Evolutionary conservation across 2,329 filamentous ascomycete genomes (phyloP).

Genomic region (Fusarium avenaceum): DNA sequence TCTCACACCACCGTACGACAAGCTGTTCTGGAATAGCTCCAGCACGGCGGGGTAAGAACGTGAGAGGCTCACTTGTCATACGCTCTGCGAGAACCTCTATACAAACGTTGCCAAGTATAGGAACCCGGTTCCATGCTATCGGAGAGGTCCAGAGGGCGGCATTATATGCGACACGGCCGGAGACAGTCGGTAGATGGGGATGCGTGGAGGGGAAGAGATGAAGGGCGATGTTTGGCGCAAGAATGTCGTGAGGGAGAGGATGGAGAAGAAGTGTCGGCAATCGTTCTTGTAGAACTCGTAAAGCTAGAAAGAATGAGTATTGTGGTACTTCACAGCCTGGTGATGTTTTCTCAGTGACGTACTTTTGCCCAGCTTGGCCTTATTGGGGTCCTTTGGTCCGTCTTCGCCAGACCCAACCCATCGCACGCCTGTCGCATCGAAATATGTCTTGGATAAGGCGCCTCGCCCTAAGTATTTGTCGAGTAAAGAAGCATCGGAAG

Average conservation of each 20-base stretch:
- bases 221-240: constrained; percentile 79
- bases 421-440: constrained; percentile 51
- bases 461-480: constrained; percentile 25
- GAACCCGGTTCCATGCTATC: constrained; percentile 93
- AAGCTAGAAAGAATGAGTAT: constrained; percentile 58
- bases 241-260: constrained; percentile 79
- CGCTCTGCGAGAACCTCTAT: constrained; percentile 91
- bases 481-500: constrained; percentile 21
- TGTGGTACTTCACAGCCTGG: not conserved
- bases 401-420: constrained; percentile 49
- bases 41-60: constrained; percentile 62
- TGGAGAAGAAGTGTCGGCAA: constrained; percentile 76
- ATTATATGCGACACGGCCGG: constrained; percentile 89
- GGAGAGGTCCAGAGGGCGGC: constrained; percentile 97
- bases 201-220: constrained; percentile 82
- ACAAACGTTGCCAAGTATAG: constrained; percentile 89
- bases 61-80: constrained; percentile 75
- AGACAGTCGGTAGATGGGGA: constrained; percentile 91
- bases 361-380: constrained; percentile 75
- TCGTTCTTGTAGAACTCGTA: constrained; percentile 74
- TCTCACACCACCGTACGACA: constrained; percentile 82
- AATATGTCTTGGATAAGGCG: constrained; percentile 49
- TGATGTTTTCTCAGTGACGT: constrained; percentile 47
- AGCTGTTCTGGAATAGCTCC: constrained; percentile 63
- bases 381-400: constrained; percentile 66